Evolutionary conservation across 257 asterid genomes (phyloP).

Genomic region (Nicotiana tabacum): DNA sequence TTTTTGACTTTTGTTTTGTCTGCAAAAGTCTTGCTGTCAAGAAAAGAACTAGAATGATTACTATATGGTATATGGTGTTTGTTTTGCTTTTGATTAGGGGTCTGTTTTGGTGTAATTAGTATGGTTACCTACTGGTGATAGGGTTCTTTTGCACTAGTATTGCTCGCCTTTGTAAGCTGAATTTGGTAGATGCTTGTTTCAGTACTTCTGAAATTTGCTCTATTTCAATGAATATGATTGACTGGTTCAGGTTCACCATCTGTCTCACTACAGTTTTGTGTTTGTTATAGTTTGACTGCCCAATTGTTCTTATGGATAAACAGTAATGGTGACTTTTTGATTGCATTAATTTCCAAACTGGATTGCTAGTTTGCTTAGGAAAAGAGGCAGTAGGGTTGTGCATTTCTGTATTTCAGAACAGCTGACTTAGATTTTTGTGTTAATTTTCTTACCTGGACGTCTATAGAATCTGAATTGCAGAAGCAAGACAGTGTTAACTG

Average conservation of each 20-base stretch:
- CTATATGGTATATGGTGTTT: neutral
- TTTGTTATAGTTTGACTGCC: no score
- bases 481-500: no score
- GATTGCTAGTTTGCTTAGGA: no score
- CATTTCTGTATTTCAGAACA: no score
- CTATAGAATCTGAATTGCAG: no score
- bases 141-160: neutral
- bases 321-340: no score
- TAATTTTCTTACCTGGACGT: no score
- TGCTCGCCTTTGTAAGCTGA: neutral
- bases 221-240: neutral
- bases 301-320: no score
- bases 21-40: conserved; percentile 31
- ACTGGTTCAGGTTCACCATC: neutral
- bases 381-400: no score
- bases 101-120: neutral
- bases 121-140: neutral
- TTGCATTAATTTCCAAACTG: no score
- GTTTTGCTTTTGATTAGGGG: neutral
- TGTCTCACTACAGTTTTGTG: no score
- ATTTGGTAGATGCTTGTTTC: neutral
- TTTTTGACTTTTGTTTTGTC: neutral
- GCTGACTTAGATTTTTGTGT: no score
- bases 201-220: neutral
- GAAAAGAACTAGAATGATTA: neutral